Percentiles rank a stretch among this genome's conserved stretches.
Evolutionary conservation across 2,329 filamentous ascomycete genomes (phyloP).

Genomic region (Amylocarpus encephaloides): DNA sequence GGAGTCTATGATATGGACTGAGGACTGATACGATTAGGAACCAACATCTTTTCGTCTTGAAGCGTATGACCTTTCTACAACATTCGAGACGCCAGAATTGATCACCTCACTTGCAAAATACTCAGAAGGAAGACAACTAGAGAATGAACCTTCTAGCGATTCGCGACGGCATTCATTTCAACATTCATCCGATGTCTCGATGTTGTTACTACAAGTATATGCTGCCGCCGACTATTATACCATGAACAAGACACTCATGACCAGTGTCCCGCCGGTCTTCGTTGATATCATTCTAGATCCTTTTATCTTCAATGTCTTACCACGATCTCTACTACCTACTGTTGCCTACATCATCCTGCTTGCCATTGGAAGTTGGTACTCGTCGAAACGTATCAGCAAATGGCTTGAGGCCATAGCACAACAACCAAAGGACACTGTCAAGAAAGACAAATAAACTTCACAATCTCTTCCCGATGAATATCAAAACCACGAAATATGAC

Average conservation of each 20-base stretch:
- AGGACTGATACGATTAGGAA: conserved; percentile 51
- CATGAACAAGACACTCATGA: conserved; percentile 68
- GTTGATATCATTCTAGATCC: conserved; percentile 84
- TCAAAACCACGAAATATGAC: neutral
- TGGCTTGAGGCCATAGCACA: conserved; percentile 18
- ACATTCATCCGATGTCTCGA: conserved; percentile 18
- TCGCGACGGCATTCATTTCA: conserved; percentile 9
- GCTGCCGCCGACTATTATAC: conserved; percentile 84
- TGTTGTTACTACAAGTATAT: conserved; percentile 54
- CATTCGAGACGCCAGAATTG: conserved; percentile 57
- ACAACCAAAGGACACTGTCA: conserved; percentile 4
- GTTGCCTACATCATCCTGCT: conserved; percentile 61
- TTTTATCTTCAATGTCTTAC: conserved; percentile 72
- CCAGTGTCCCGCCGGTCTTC: conserved; percentile 61
- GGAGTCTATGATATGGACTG: neutral
- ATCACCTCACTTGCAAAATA: conserved; percentile 59
- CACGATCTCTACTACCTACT: conserved; percentile 68
- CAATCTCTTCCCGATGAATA: neutral
- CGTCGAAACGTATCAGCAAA: conserved; percentile 24
- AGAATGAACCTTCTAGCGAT: conserved; percentile 11
- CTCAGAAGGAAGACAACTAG: conserved; percentile 44
- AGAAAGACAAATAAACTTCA: conserved; percentile 16
- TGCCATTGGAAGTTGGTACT: conserved; percentile 35
- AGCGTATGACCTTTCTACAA: conserved; percentile 53
- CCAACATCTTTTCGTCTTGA: conserved; percentile 73